A percentile compares a stretch with the other conserved stretches of the same genome.
These are phyloP conservation scores for Vitis vinifera DNA, from an alignment of 164 flowering plant genomes.

Conservation along the genomic window ASM3070453v1 NC_081808.1:2369001-2369500, in stretches of 20 bases:
- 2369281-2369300: conserved; percentile 98
- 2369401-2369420: conserved; percentile 99
- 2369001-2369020: conserved; percentile 32
- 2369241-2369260: conserved; percentile 98
- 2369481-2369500: too few species aligned
- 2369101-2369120: conserved; percentile 87
- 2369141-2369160: conserved; percentile 41
- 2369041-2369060: conserved; percentile 70
- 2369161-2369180: not conserved
- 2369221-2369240: conserved; percentile 55
- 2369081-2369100: conserved; percentile 86
- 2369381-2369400: conserved; percentile 20
- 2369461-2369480: conserved; percentile 93
- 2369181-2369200: too few species aligned
- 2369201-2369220: too few species aligned
- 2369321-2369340: not conserved
- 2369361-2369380: too few species aligned
- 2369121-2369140: conserved; percentile 79
- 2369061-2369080: conserved; percentile 74
- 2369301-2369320: conserved; percentile 73
- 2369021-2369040: conserved; percentile 59
- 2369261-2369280: conserved; percentile 99
- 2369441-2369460: conserved; percentile 95
- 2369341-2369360: too few species aligned
- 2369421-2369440: conserved; percentile 97